These are phyloP conservation scores for Paramecium sexaurelia DNA, from an alignment of 73 alveolate species.

Conservation along the genomic window DNA sequence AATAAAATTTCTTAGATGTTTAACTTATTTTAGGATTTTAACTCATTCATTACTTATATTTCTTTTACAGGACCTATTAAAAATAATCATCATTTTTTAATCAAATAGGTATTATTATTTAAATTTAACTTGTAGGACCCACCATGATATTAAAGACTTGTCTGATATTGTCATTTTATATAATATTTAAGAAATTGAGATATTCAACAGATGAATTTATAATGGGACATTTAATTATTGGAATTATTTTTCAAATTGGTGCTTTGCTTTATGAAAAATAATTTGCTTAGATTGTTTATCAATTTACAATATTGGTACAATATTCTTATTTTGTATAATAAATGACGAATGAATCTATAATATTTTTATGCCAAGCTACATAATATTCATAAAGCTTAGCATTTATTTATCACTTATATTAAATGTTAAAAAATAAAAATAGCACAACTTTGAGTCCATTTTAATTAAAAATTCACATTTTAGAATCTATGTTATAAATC, in stretches of 20 bases:
- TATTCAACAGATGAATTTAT: background rate
- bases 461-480: background rate
- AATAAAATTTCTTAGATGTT: too few species aligned
- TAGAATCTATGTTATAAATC: background rate
- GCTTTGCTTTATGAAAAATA: background rate
- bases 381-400: background rate
- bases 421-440: background rate
- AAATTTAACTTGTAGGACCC: background rate
- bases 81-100: background rate
- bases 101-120: background rate
- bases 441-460: background rate
- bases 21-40: background rate
- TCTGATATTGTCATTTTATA: background rate
- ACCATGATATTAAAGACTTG: background rate
- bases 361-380: background rate
- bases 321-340: background rate
- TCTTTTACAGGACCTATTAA: background rate
- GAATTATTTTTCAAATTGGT: background rate
- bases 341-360: background rate
- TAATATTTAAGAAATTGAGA: background rate
- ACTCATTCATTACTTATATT: background rate
- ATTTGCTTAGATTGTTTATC: background rate
- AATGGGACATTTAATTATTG: background rate
- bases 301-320: background rate
- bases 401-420: background rate